These are phyloP conservation scores for Arctium minus DNA, from an alignment of 129 eudicot species.

Conservation along the genomic window DNA sequence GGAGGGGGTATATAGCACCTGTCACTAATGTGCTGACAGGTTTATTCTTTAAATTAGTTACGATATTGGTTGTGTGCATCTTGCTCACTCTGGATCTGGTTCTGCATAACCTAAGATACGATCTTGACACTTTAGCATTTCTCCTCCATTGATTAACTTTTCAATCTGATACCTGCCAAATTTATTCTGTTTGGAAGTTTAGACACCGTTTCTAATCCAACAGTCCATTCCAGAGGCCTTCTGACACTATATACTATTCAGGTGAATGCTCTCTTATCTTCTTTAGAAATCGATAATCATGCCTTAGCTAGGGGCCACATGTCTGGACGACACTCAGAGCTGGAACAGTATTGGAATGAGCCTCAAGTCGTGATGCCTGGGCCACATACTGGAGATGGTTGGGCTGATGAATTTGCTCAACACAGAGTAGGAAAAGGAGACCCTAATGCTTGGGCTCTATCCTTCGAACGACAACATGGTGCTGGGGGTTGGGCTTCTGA, in stretches of 20 bases:
- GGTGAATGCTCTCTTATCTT: constrained; percentile 89
- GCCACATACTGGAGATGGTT: constrained; percentile 64
- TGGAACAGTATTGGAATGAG: constrained; percentile 95
- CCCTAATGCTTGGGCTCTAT: constrained; percentile 83
- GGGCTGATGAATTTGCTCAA: constrained; percentile 78
- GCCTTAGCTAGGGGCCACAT: constrained; percentile 53
- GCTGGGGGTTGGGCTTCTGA: constrained; percentile 97
- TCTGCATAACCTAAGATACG: neutral
- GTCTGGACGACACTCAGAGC: constrained; percentile 79
- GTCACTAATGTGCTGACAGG: neutral
- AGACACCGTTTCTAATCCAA: neutral
- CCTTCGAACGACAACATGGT: constrained; percentile 91
- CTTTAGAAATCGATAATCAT: constrained; percentile 81
- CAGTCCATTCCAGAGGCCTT: neutral
- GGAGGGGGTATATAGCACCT: neutral
- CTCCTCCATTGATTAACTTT: neutral
- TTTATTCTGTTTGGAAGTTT: neutral
- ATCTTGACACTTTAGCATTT: neutral
- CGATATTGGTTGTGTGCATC: neutral
- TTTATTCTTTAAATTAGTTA: neutral
- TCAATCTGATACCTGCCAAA: neutral
- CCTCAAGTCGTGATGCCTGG: constrained; percentile 66
- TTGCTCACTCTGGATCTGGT: neutral
- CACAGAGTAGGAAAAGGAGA: constrained; percentile 39
- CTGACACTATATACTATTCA: constrained; percentile 18